Evolutionary conservation across 2,329 filamentous ascomycete species (phyloP), one percentile per base, ranked within the genome.

Genomic region (Penicillium sp.): DNA sequence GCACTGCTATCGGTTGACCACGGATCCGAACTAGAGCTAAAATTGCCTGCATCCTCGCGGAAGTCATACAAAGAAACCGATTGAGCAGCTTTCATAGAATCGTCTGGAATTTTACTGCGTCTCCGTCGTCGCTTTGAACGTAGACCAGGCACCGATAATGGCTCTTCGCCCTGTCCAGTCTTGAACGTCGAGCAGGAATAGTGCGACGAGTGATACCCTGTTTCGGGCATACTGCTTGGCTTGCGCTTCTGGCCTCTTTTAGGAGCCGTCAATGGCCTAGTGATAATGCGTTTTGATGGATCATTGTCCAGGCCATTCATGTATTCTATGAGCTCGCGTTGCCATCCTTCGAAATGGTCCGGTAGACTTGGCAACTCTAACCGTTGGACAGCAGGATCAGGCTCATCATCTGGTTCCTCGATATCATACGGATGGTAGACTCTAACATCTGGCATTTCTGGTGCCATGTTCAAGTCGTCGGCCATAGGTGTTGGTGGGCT

Each of bases 351-450:
- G 26, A 70, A 62, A 19, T 43, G 50, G 31, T 69, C 65, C 26
- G 62, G 61, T 1, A 64, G 56, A 44, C 60, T 64, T n/a, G 58
- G 64, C 44, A 56, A 63, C 54, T 56, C 48, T 27, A 44, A 49
- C n/a, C 47, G 48, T 27, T 42, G 46, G 9, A 49, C 25, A 16
- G 27, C n/a, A 26, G 50, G 27, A 11, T 46, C 43, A 8, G 64
- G 39, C 2, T 72, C 68, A 33, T 73, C 70, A 16, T 69, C 68
- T 8, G 72, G 69, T 48, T 75, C 73, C 56, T 75, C 73, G n/a
- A 75, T 67, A 26, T 64, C 71, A 60, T 78, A 78, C 16, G 77
- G 77, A 21, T 62, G 67, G 21, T 78, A 62, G 3, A 74, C 65
- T 54, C 73, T 67, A 13, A 67, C 59, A 13, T 51, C 70, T 62